A percentile compares a stretch with the other conserved stretches of the same genome.
Evolutionary conservation across 1,284 basidiomycete genomes (phyloP).

Genomic region (Cutaneotrichosporon curvatum): DNA sequence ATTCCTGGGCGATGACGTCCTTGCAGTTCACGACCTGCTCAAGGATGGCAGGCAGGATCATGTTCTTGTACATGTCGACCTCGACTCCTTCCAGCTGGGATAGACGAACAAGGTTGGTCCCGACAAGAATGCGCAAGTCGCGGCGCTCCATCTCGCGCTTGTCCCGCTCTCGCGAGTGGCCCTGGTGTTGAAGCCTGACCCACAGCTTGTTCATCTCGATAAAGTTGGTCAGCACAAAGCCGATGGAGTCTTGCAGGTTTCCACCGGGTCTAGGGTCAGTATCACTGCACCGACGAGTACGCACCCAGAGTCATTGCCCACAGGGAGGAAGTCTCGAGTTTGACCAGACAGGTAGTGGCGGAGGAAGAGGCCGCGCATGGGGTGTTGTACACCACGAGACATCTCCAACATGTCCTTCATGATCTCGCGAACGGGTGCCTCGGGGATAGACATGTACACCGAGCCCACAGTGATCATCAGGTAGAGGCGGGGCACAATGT

Average conservation of each 20-base stretch:
- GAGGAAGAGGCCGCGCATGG: slow-evolving; percentile 83
- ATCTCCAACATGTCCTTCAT: slow-evolving; percentile 99
- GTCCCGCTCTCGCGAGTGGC: slow-evolving; percentile 87
- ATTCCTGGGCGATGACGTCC: slow-evolving; percentile 94
- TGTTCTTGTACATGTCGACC: slow-evolving; percentile 74
- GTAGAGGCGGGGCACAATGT: slow-evolving; percentile 84
- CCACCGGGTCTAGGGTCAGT: slow-evolving; percentile 59
- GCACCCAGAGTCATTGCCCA: slow-evolving; percentile 74
- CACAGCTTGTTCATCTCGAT: slow-evolving; percentile 99
- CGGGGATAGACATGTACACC: slow-evolving; percentile 92
- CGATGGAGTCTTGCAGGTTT: slow-evolving; percentile 84
- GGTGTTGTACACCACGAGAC: slow-evolving; percentile 89
- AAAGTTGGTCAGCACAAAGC: slow-evolving; percentile 91
- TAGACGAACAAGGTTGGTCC: slow-evolving; percentile 87
- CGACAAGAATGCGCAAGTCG: slow-evolving; percentile 86
- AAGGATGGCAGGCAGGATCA: slow-evolving; percentile 78
- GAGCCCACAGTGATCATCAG: slow-evolving; percentile 98
- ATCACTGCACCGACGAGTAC: slow-evolving; percentile 28
- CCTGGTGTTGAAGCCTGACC: slow-evolving; percentile 93
- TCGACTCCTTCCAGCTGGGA: slow-evolving; percentile 91
- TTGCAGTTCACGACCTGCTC: slow-evolving; percentile 96
- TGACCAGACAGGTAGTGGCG: slow-evolving; percentile 91
- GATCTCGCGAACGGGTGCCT: slow-evolving; percentile 91
- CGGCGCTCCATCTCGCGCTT: slow-evolving; percentile 89
- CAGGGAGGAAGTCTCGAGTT: slow-evolving; percentile 84